Evolutionary conservation across 2,329 filamentous ascomycete genomes (phyloP).

Genomic region (Claviceps sp.): DNA sequence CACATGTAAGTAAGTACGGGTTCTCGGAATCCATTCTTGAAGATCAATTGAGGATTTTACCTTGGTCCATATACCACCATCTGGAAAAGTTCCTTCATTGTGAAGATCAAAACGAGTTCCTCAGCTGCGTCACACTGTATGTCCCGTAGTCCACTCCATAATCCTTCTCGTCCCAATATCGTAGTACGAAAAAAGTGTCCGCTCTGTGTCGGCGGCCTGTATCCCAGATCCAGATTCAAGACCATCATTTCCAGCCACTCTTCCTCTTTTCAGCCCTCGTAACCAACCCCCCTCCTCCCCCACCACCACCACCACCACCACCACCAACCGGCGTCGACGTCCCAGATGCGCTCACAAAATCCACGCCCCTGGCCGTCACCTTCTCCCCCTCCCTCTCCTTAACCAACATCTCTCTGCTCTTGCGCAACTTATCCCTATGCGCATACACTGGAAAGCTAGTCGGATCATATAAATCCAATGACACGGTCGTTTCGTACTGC

Average conservation of each 20-base stretch:
- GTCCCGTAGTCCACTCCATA: no score
- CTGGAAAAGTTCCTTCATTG: no score
- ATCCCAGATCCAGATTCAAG: neutral
- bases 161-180: no score
- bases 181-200: neutral
- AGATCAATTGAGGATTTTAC: no score
- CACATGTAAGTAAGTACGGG: no score
- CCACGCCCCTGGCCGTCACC: slow-evolving; percentile 29
- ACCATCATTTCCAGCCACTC: slow-evolving; percentile 18
- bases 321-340: slow-evolving; percentile 9
- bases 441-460: slow-evolving; percentile 40
- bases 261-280: slow-evolving; percentile 20
- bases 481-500: slow-evolving; percentile 54
- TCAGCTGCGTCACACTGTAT: no score
- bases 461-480: slow-evolving; percentile 44
- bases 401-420: slow-evolving; percentile 30
- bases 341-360: slow-evolving; percentile 32
- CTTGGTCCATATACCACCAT: no score
- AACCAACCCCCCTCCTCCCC: slow-evolving; percentile 11
- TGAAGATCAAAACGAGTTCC: no score
- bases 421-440: slow-evolving; percentile 35
- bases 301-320: no score
- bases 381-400: slow-evolving; percentile 31
- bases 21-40: no score
- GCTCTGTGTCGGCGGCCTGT: neutral